Percentiles rank a stretch among this genome's conserved stretches.
Evolutionary conservation across 768 basidiomycete species (phyloP).

Genomic region (Tephrocybe sp.): DNA sequence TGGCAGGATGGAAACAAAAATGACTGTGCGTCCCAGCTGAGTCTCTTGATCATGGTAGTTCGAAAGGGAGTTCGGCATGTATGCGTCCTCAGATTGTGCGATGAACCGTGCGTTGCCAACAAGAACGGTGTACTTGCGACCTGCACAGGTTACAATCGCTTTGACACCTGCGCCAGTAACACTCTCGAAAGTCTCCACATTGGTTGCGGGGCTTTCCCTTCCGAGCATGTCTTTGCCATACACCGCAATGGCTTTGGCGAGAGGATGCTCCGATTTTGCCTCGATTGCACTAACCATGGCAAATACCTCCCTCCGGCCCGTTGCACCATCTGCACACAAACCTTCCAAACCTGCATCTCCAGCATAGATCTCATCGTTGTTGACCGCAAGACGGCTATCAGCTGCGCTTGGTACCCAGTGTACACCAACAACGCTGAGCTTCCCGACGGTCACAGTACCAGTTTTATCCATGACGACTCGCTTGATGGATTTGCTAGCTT

Average conservation of each 20-base stretch:
- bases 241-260: conserved; percentile 88
- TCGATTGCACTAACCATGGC: conserved; percentile 87
- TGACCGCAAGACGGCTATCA: conserved; percentile 12
- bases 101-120: conserved; percentile 81
- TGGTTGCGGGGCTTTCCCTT: conserved; percentile 46
- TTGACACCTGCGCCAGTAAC: conserved; percentile 88
- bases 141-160: conserved; percentile 58
- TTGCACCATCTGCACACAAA: conserved; percentile 62
- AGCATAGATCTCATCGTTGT: conserved; percentile 40
- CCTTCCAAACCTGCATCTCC: conserved; percentile 44
- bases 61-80: conserved; percentile 59
- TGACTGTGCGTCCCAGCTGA: conserved; percentile 75
- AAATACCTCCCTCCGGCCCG: conserved; percentile 59
- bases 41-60: conserved; percentile 74
- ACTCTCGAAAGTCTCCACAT: conserved; percentile 78
- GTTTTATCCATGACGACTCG: conserved; percentile 95
- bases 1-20: conserved; percentile 73
- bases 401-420: conserved; percentile 61
- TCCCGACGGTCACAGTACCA: conserved; percentile 95
- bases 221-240: conserved; percentile 72
- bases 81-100: conserved; percentile 47
- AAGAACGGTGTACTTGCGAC: conserved; percentile 56
- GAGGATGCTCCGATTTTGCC: conserved; percentile 92
- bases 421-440: conserved; percentile 75
- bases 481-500: conserved; percentile 83